Conservation (phyloP, 192 early-diverging fungal genomes). For the Dissophora globulifera region DNA sequence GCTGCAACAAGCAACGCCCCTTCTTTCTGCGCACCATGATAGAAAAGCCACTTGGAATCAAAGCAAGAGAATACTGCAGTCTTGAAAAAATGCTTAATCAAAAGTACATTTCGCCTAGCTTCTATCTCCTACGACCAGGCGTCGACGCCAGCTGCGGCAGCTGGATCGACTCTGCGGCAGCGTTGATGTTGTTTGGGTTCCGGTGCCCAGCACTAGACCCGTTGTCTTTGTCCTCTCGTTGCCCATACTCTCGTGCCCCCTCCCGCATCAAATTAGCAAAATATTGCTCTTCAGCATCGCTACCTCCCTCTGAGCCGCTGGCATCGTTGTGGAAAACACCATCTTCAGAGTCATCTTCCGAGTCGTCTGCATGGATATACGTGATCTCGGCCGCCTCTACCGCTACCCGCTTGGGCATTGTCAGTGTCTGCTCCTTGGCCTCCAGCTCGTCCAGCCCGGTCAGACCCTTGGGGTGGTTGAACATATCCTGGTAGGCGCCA, state of each 20-base stretch:
- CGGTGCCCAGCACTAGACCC: neutral
- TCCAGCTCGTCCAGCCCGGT: conserved; percentile 9
- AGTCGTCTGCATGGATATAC: too few relatives aligned
- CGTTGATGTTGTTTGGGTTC: conserved; percentile 1
- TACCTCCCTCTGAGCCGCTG: too few relatives aligned
- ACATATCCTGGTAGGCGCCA: conserved; percentile 21
- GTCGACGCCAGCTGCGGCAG: conserved; percentile 1
- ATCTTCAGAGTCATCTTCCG: too few relatives aligned
- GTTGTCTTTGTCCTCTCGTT: neutral
- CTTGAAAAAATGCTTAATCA: too few relatives aligned
- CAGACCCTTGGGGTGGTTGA: conserved; percentile 12
- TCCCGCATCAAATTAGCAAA: neutral
- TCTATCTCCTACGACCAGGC: too few relatives aligned
- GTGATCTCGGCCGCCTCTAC: neutral
- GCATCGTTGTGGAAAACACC: too few relatives aligned
- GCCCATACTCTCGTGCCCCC: neutral
- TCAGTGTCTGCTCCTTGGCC: neutral
- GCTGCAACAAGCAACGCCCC: too few relatives aligned
- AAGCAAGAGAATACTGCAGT: too few relatives aligned
- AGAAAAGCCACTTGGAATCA: too few relatives aligned
- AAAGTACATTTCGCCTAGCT: too few relatives aligned
- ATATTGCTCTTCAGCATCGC: too few relatives aligned
- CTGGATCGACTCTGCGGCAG: neutral
- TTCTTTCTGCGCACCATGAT: too few relatives aligned
- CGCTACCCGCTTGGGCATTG: neutral